phyloP scores from a whole-genome alignment of 805 yeast genomes.

The Schwanniomyces sp. region DNA sequence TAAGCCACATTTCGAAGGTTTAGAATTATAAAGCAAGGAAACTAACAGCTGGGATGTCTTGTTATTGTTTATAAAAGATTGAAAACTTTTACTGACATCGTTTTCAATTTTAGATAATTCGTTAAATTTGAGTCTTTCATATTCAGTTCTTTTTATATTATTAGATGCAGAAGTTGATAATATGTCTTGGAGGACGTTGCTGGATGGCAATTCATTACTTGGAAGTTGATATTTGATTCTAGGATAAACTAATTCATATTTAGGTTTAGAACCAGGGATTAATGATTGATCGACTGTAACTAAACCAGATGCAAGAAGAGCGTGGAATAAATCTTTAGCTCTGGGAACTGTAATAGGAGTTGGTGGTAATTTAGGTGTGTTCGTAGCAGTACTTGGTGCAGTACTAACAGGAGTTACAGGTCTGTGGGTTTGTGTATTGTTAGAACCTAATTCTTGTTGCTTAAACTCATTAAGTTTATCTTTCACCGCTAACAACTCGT shows the following conservation, averaged over 20 bases:
- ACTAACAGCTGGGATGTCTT: conserved; percentile 30
- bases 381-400: conserved; percentile 7
- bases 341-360: conserved; percentile 7
- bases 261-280: conserved; percentile 37
- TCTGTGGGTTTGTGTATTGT: background rate
- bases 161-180: conserved; percentile 14
- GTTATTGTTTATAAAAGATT: conserved; percentile 38
- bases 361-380: conserved; percentile 6
- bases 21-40: conserved; percentile 51
- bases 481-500: conserved; percentile 39
- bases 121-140: conserved; percentile 31
- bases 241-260: conserved; percentile 30
- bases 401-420: conserved; percentile 12
- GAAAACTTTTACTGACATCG: conserved; percentile 17
- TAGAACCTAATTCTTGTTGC: conserved; percentile 24
- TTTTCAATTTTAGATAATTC: conserved; percentile 28
- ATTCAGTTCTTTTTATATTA: conserved; percentile 26
- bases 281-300: conserved; percentile 41
- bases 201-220: conserved; percentile 14
- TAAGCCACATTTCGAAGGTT: conserved; percentile 79
- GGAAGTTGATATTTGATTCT: conserved; percentile 25
- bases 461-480: conserved; percentile 36
- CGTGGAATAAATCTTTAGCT: conserved; percentile 32
- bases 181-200: conserved; percentile 22
- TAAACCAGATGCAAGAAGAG: conserved; percentile 36